These are phyloP conservation scores for Tranzscheliella williamsii DNA, from an alignment of 1,284 basidiomycete species.

Conservation along the genomic window DNA sequence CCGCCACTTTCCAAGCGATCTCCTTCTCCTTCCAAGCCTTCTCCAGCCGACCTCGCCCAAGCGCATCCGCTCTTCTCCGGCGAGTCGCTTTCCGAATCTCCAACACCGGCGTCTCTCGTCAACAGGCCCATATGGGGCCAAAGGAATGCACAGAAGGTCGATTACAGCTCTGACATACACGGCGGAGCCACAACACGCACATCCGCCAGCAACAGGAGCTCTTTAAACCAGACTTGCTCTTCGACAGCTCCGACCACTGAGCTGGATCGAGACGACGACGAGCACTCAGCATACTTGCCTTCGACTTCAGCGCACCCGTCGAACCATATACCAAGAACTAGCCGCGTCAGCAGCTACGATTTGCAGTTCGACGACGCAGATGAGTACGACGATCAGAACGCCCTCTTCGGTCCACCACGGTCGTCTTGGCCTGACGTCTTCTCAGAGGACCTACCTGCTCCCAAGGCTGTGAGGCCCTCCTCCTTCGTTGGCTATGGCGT, in stretches of 20 bases:
- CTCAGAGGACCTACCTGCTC: not conserved
- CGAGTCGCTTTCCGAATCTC: slow-evolving; percentile 33
- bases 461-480: slow-evolving; percentile 3
- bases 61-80: slow-evolving; percentile 33
- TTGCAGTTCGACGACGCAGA: slow-evolving; percentile 40
- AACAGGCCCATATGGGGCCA: slow-evolving; percentile 41
- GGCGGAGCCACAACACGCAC: slow-evolving; percentile 1
- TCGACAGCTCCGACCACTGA: too few relatives aligned
- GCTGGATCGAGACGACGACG: too few relatives aligned
- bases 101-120: slow-evolving; percentile 28
- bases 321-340: slow-evolving; percentile 18
- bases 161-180: slow-evolving; percentile 20
- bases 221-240: slow-evolving; percentile 5
- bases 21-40: not conserved
- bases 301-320: not conserved
- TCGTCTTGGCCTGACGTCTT: slow-evolving; percentile 18
- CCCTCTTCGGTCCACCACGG: slow-evolving; percentile 23
- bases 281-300: not conserved
- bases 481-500: not conserved
- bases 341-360: slow-evolving; percentile 37
- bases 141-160: slow-evolving; percentile 18
- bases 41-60: slow-evolving; percentile 5
- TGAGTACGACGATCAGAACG: slow-evolving; percentile 15
- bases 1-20: too few relatives aligned
- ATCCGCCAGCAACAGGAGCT: slow-evolving; percentile 22